A percentile compares a stretch with the other conserved stretches of the same genome.
Evolutionary conservation across 176 grass and related monocot species (phyloP).

Genomic region (Leersia perrieri): DNA sequence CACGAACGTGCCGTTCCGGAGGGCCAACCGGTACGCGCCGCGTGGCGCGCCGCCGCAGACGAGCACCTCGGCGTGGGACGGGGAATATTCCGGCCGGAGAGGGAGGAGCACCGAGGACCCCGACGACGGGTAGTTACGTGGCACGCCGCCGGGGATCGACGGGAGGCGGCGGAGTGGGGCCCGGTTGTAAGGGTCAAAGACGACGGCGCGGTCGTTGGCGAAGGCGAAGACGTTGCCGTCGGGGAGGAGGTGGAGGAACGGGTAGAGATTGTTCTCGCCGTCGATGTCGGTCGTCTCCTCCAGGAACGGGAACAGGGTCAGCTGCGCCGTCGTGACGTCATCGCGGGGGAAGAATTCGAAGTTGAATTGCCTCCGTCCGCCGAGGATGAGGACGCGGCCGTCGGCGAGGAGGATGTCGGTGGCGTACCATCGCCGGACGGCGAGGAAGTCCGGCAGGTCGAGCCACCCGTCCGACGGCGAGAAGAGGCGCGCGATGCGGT

Average conservation of each 20-base stretch:
- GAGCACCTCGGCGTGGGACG: slow-evolving; percentile 54
- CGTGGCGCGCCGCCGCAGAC: slow-evolving; percentile 67
- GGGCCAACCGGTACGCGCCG: slow-evolving; percentile 52
- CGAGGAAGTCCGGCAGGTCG: slow-evolving; percentile 41
- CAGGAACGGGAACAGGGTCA: slow-evolving; percentile 65
- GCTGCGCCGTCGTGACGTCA: neutral
- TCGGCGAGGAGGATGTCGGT: slow-evolving; percentile 67
- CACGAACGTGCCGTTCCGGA: slow-evolving; percentile 54
- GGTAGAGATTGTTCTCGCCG: slow-evolving; percentile 87
- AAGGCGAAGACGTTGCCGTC: slow-evolving; percentile 79
- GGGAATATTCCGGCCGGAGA: slow-evolving; percentile 8
- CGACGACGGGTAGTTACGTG: slow-evolving; percentile 66
- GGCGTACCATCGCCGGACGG: slow-evolving; percentile 65
- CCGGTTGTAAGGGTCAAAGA: slow-evolving; percentile 54
- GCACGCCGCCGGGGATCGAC: slow-evolving; percentile 34
- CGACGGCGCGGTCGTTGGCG: slow-evolving; percentile 65
- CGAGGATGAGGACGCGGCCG: slow-evolving; percentile 65
- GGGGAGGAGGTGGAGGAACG: slow-evolving; percentile 86
- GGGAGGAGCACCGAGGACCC: slow-evolving; percentile 81
- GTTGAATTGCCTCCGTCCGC: slow-evolving; percentile 68
- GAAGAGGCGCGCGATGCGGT: slow-evolving; percentile 67
- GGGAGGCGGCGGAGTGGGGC: slow-evolving; percentile 47
- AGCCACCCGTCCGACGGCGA: slow-evolving; percentile 57
- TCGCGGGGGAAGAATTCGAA: slow-evolving; percentile 69
- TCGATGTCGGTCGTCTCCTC: slow-evolving; percentile 63